phyloP scores from a whole-genome alignment of 208 protist species.

The Trypanosoma scelopori region DNA sequence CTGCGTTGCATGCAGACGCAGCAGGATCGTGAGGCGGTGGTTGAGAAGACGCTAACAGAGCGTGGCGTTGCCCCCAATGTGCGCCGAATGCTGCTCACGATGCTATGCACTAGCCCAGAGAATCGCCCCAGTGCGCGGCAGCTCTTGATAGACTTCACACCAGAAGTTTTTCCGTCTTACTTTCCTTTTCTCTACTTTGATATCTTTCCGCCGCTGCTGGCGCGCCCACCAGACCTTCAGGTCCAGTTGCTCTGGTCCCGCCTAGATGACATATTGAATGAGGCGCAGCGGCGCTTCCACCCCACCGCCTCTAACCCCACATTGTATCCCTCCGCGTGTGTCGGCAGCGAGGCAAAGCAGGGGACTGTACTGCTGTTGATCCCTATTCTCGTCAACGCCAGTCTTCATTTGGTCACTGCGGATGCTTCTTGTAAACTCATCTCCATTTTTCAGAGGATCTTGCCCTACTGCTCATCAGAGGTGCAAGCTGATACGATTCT shows the following conservation, averaged over 20 bases:
- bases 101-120: slow-evolving; percentile 24
- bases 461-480: slow-evolving; percentile 31
- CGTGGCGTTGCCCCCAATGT: slow-evolving; percentile 18
- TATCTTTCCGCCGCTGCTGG: slow-evolving; percentile 51
- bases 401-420: slow-evolving; percentile 32
- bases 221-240: slow-evolving; percentile 45
- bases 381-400: slow-evolving; percentile 52
- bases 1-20: slow-evolving; percentile 34
- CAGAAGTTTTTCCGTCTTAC: slow-evolving; percentile 40
- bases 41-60: slow-evolving; percentile 15
- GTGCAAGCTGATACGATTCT: slow-evolving; percentile 44
- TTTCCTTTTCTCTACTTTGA: slow-evolving; percentile 42
- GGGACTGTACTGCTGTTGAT: slow-evolving; percentile 34
- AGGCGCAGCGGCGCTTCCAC: slow-evolving; percentile 9
- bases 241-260: slow-evolving; percentile 39
- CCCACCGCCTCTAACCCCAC: neutral
- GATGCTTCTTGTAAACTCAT: slow-evolving; percentile 52
- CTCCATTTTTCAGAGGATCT: slow-evolving; percentile 36
- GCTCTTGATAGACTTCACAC: slow-evolving; percentile 35
- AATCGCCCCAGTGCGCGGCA: slow-evolving; percentile 32
- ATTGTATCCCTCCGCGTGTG: neutral
- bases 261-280: slow-evolving; percentile 30
- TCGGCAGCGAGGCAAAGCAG: slow-evolving; percentile 9
- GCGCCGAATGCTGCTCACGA: slow-evolving; percentile 21
- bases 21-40: slow-evolving; percentile 18